Conservation (phyloP, 176 grass and related monocot species). For the Dactylis glomerata region DNA sequence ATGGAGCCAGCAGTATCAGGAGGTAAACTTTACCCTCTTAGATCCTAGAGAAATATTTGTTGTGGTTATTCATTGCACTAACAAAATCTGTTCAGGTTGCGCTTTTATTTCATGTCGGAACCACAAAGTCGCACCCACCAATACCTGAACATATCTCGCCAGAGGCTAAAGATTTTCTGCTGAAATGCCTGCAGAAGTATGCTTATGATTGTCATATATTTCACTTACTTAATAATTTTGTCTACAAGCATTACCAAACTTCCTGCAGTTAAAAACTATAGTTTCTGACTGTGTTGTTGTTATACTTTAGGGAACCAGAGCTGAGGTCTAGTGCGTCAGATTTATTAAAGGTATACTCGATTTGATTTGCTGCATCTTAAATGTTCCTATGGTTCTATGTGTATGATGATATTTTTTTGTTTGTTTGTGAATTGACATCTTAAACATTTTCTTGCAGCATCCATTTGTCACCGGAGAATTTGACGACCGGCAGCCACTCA, state of each 20-base stretch:
- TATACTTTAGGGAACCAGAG: constrained; percentile 57
- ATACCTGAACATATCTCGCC: constrained; percentile 94
- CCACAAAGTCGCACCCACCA: constrained; percentile 95
- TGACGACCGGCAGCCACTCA: constrained; percentile 36
- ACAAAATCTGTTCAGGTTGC: constrained; percentile 65
- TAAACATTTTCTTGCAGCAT: constrained; percentile 65
- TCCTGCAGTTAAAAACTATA: constrained; percentile 25
- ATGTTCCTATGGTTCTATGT: constrained; percentile 5
- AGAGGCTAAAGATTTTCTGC: constrained; percentile 94
- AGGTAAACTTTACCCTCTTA: constrained; percentile 42
- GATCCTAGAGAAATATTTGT: neutral
- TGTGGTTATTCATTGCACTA: neutral
- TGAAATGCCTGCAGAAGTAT: constrained; percentile 99
- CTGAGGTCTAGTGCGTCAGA: constrained; percentile 61
- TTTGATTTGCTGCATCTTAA: constrained; percentile 22
- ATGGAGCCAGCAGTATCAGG: constrained; percentile 98
- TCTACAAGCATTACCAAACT: constrained; percentile 25
- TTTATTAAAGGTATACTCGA: constrained; percentile 59
- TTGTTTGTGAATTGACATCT: constrained; percentile 36
- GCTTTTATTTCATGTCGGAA: constrained; percentile 96
- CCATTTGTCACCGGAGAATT: constrained; percentile 86
- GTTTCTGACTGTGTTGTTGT: constrained; percentile 22
- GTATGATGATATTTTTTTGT: constrained; percentile 16
- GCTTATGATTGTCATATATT: constrained; percentile 23
- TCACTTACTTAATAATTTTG: neutral